These are phyloP conservation scores for Beta vulgaris DNA, from an alignment of 148 eudicot species.

Conservation along the genomic window DNA sequence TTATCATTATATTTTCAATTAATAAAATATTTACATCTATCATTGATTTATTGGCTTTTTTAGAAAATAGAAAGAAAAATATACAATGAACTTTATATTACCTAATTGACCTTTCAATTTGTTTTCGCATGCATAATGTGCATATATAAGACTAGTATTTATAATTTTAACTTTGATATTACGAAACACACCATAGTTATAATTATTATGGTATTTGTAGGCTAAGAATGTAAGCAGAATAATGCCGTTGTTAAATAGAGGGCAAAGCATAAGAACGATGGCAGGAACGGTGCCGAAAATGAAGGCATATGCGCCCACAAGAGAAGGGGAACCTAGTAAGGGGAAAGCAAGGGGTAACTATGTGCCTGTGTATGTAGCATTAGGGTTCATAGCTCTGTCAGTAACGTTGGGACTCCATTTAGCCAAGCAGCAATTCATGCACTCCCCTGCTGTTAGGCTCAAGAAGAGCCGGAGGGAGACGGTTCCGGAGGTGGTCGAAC, in stretches of 20 bases:
- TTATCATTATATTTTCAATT: too few species aligned
- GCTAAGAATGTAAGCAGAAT: background rate
- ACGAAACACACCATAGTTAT: too few species aligned
- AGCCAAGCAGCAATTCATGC: constrained; percentile 46
- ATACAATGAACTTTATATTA: too few species aligned
- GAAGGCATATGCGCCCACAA: constrained; percentile 37
- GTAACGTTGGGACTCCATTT: constrained; percentile 48
- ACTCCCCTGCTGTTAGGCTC: constrained; percentile 50
- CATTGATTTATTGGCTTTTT: too few species aligned
- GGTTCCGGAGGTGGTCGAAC: constrained; percentile 67
- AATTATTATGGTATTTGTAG: background rate
- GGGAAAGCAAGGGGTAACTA: constrained; percentile 14
- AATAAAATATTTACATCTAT: too few species aligned
- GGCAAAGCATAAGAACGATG: constrained; percentile 11
- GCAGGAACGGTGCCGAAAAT: constrained; percentile 27
- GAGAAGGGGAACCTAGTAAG: background rate
- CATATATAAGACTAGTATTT: too few species aligned
- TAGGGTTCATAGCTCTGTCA: constrained; percentile 52
- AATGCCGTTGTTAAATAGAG: background rate
- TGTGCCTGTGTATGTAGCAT: constrained; percentile 54
- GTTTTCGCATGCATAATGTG: too few species aligned
- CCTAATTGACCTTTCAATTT: too few species aligned
- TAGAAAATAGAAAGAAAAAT: too few species aligned
- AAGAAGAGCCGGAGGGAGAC: constrained; percentile 63
- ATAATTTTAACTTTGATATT: too few species aligned